Evolutionary conservation across 2,329 filamentous ascomycete species (phyloP).

Genomic region (Talaromyces sp.): DNA sequence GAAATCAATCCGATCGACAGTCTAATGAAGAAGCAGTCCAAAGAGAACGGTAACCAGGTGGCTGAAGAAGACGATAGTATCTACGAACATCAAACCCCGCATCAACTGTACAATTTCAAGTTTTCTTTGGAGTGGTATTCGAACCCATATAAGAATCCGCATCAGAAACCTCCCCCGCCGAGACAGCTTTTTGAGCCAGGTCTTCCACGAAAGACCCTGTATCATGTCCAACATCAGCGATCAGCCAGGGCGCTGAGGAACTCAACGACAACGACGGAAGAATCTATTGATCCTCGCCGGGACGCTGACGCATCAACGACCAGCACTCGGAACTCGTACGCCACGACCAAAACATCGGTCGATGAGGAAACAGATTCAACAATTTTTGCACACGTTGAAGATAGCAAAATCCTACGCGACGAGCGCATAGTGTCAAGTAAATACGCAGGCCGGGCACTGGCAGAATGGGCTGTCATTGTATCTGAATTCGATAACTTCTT

Average conservation of each 20-base stretch:
- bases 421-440: slow-evolving; percentile 47
- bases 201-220: slow-evolving; percentile 57
- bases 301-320: slow-evolving; percentile 20
- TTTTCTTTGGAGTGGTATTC: slow-evolving; percentile 67
- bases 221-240: slow-evolving; percentile 49
- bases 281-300: slow-evolving; percentile 22
- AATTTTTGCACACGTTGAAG: slow-evolving; percentile 22
- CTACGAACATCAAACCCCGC: slow-evolving; percentile 40
- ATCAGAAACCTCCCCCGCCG: slow-evolving; percentile 51
- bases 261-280: slow-evolving; percentile 22
- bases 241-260: slow-evolving; percentile 22
- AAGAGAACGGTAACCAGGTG: slow-evolving; percentile 29
- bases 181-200: slow-evolving; percentile 56
- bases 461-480: slow-evolving; percentile 63
- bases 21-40: slow-evolving; percentile 6
- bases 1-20: slow-evolving; percentile 30
- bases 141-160: slow-evolving; percentile 54
- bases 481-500: slow-evolving; percentile 65
- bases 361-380: slow-evolving; percentile 19
- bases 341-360: slow-evolving; percentile 11
- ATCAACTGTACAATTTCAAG: slow-evolving; percentile 62
- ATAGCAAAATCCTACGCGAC: slow-evolving; percentile 22
- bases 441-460: slow-evolving; percentile 63
- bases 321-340: slow-evolving; percentile 19
- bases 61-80: slow-evolving; percentile 28